These are phyloP conservation scores for Cryptosporidium ryanae DNA, from an alignment of 169 alveolate species.

Conservation along the genomic window DNA sequence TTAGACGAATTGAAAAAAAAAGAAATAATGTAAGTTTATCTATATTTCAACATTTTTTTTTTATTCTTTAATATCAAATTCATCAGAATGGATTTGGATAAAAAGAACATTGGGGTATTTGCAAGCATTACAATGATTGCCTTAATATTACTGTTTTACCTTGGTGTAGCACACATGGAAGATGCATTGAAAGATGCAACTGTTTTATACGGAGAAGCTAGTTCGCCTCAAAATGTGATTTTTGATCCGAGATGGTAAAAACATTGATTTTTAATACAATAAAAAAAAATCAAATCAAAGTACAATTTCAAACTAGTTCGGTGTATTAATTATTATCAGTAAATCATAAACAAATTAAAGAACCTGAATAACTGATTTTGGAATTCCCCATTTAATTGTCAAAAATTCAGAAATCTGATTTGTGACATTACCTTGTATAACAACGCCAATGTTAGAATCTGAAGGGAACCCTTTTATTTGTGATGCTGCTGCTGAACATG, in stretches of 20 bases:
- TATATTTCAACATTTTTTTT: not conserved
- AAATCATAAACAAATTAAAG: not conserved
- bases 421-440: constrained; percentile 67
- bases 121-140: constrained; percentile 75
- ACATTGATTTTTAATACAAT: not conserved
- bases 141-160: constrained; percentile 47
- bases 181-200: constrained; percentile 73
- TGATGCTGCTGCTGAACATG: constrained; percentile 61
- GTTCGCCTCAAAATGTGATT: constrained; percentile 57
- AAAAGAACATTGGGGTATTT: constrained; percentile 62
- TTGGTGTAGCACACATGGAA: constrained; percentile 74
- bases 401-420: constrained; percentile 15
- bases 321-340: too few relatives aligned
- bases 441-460: constrained; percentile 21
- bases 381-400: constrained; percentile 57
- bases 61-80: not conserved
- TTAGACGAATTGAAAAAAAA: constrained; percentile 52
- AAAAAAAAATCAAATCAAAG: not conserved
- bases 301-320: not conserved
- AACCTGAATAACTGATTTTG: constrained; percentile 51
- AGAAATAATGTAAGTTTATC: constrained; percentile 60
- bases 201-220: constrained; percentile 28
- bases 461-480: constrained; percentile 58
- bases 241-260: constrained; percentile 69
- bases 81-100: constrained; percentile 61